Conservation (phyloP, 441 rosid genomes). For the Erodium chrysanthum region DNA sequence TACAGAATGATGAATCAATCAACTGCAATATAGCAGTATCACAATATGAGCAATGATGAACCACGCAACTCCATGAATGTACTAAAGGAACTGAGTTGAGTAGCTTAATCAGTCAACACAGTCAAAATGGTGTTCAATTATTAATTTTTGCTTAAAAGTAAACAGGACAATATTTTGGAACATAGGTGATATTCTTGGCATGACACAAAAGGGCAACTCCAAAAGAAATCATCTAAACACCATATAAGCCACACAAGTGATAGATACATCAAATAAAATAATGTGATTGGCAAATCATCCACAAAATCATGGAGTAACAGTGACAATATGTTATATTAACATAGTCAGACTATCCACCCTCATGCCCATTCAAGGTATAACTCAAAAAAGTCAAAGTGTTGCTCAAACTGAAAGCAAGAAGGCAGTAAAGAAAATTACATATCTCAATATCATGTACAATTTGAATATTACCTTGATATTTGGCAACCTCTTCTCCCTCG, state of each 20-base stretch:
- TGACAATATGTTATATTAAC: neutral
- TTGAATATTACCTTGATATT: constrained; percentile 60
- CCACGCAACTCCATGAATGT: neutral
- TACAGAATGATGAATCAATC: too few relatives aligned
- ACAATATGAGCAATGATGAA: neutral
- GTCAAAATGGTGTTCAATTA: neutral
- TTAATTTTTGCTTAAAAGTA: too few relatives aligned
- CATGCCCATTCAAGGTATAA: neutral
- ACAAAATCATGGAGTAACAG: neutral
- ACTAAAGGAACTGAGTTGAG: neutral
- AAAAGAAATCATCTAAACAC: neutral
- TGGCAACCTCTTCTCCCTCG: constrained; percentile 82
- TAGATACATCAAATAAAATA: neutral
- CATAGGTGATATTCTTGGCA: neutral
- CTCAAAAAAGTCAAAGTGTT: neutral
- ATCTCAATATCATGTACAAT: neutral
- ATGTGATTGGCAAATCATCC: neutral
- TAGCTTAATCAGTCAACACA: neutral
- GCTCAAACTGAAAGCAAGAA: neutral
- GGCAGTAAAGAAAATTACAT: neutral
- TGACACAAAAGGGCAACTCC: too few relatives aligned
- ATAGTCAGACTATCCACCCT: neutral
- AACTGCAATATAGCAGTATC: too few relatives aligned
- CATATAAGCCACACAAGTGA: neutral
- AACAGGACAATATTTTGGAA: neutral